These are phyloP conservation scores for Daldinia sp. DNA, from an alignment of 2,329 filamentous ascomycete species.

Conservation along the genomic window DNA sequence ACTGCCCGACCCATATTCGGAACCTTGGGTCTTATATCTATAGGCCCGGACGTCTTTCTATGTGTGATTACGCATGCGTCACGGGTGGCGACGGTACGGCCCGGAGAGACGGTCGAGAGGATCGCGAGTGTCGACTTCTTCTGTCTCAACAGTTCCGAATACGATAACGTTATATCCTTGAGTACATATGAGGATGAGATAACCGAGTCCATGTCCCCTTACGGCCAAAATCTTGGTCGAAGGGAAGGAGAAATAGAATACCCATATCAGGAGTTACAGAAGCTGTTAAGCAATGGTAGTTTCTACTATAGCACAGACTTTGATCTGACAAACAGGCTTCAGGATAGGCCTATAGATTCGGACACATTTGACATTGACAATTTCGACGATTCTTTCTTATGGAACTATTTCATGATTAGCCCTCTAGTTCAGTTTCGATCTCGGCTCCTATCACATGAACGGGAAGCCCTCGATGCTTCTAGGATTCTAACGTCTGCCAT, in stretches of 20 bases:
- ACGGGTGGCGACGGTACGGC: constrained; percentile 81
- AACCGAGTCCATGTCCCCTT: constrained; percentile 57
- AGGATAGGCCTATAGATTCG: constrained; percentile 81
- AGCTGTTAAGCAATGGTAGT: constrained; percentile 88
- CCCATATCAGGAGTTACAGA: constrained; percentile 89
- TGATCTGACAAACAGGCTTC: constrained; percentile 90
- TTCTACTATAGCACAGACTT: constrained; percentile 99
- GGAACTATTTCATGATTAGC: constrained; percentile 99
- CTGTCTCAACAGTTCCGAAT: constrained; percentile 86
- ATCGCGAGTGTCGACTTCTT: constrained; percentile 91
- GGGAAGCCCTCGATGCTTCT: constrained; percentile 81
- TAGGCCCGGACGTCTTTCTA: constrained; percentile 86
- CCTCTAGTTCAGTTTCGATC: constrained; percentile 90
- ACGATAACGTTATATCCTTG: constrained; percentile 75
- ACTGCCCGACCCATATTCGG: constrained; percentile 80
- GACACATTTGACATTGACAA: constrained; percentile 89
- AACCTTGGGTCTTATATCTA: constrained; percentile 85
- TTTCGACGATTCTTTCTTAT: constrained; percentile 90
- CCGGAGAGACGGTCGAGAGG: constrained; percentile 87
- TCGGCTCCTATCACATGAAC: constrained; percentile 77
- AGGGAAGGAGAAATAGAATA: constrained; percentile 80
- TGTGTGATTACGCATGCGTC: constrained; percentile 85
- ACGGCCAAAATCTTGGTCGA: constrained; percentile 64
- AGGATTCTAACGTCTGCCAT: constrained; percentile 93
- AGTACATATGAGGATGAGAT: constrained; percentile 61